A percentile compares a stretch with the other conserved stretches of the same genome.
These are phyloP conservation scores for Kandelia obovata DNA, from an alignment of 345 rosid genomes.

Conservation along the genomic window DNA sequence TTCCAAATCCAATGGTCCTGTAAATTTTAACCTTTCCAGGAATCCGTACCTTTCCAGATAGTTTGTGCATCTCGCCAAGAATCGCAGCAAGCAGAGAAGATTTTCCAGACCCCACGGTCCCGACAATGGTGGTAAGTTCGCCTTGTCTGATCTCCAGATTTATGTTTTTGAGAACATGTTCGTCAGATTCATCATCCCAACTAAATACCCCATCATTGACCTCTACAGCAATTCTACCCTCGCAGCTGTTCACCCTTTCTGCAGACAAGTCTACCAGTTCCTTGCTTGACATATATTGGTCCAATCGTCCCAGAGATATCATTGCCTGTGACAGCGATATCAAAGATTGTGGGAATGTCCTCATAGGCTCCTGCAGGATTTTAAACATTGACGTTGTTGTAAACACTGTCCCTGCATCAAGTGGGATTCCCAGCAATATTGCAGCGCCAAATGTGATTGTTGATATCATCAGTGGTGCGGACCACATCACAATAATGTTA, in stretches of 20 bases:
- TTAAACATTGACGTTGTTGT: constrained; percentile 79
- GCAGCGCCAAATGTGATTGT: constrained; percentile 76
- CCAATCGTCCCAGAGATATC: constrained; percentile 80
- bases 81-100: constrained; percentile 58
- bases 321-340: constrained; percentile 89
- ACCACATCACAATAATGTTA: constrained; percentile 73
- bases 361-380: constrained; percentile 89
- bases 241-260: constrained; percentile 55
- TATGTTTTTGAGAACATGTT: constrained; percentile 51
- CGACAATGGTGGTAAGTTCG: constrained; percentile 80
- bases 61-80: constrained; percentile 58
- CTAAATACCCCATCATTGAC: constrained; percentile 63
- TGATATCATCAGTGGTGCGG: constrained; percentile 72
- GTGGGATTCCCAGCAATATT: constrained; percentile 53
- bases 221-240: constrained; percentile 55
- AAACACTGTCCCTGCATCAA: constrained; percentile 84
- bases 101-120: constrained; percentile 71
- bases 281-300: constrained; percentile 69
- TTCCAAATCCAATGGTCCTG: no score
- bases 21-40: no score
- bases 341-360: constrained; percentile 88
- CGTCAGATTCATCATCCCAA: constrained; percentile 75
- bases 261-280: constrained; percentile 57
- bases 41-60: constrained; percentile 35
- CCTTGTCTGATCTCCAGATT: constrained; percentile 65